Evolutionary conservation across 2,329 filamentous ascomycete genomes (phyloP), one percentile per base, ranked within the genome.

Genomic region (Scortechinia acanthostroma): DNA sequence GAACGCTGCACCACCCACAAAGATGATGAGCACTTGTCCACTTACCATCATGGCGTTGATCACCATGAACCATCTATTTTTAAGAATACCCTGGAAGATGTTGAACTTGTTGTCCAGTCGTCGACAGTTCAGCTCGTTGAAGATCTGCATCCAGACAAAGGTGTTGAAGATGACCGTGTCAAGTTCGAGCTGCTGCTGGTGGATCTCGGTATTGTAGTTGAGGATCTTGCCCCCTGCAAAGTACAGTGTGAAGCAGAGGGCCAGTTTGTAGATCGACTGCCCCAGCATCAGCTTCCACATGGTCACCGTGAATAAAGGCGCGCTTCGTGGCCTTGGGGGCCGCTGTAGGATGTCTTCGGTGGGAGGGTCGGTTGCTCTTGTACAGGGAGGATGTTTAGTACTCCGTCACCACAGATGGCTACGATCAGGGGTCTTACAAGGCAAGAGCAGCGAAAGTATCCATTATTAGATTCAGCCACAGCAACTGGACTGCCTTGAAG

Each of bases 111-210:
- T 81, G 53, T 82, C 78, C 0, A 82, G 65, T 30, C 77, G 76
- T 22, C 79, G 71, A 55, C 77, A 80, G 61, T 83, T 84, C 64
- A 81, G 74, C 58, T 81, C 72, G 58, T 85, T 85, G 65, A 85
- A 86, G 49, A 86, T 83, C 54, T 86, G 81, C 70, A 86, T 78
- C 80, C 80, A 86, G 2, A 86, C 81, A 52, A 83, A 86, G 0
- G 75, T 79, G 60, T 86, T 86, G 65, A 86, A 86, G 42, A 86
- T 74, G 47, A 83, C 68, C 1, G 80, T 82, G 50, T 77, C 68
- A 23, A 81, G 63, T 51, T 75, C 57, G 4, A 53, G 55, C 45
- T 59, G 64, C 17, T 71, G 61, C 19, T 62, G 59, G 37, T 65
- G 60, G 43, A 30, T 30, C 10, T 40, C 35, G 17, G 10, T 40